phyloP scores from a whole-genome alignment of 2,329 filamentous ascomycete genomes.

The Paracorniculantispora psalliotae region DNA sequence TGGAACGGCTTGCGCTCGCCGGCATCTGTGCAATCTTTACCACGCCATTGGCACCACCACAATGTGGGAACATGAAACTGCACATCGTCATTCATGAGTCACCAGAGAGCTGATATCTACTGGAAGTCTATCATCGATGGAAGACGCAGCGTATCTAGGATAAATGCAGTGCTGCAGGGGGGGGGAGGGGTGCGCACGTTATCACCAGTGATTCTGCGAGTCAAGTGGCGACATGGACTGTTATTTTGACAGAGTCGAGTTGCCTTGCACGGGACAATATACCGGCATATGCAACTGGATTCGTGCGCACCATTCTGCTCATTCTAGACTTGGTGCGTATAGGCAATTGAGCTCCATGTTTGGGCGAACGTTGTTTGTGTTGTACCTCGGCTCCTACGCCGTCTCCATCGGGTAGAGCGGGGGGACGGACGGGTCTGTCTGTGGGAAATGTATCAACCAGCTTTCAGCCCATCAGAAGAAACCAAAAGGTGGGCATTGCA shows the following conservation, averaged over 20 bases:
- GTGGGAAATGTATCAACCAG: background rate
- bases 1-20: background rate
- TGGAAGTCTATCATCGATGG: background rate
- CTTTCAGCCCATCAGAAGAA: too few species aligned
- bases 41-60: background rate
- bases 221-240: background rate
- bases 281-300: background rate
- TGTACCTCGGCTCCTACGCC: background rate
- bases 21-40: background rate
- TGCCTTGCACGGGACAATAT: background rate
- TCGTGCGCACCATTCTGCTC: background rate
- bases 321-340: background rate
- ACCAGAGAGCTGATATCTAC: background rate
- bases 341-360: background rate
- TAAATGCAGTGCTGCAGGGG: background rate
- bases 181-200: background rate
- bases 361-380: background rate
- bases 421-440: background rate
- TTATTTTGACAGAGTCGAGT: background rate
- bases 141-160: background rate
- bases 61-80: background rate
- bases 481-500: too few species aligned
- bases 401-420: background rate
- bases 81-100: background rate
- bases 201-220: background rate